phyloP scores from a whole-genome alignment of 352 stramenopile genomes.

The Pythium brachiatum region DNA sequence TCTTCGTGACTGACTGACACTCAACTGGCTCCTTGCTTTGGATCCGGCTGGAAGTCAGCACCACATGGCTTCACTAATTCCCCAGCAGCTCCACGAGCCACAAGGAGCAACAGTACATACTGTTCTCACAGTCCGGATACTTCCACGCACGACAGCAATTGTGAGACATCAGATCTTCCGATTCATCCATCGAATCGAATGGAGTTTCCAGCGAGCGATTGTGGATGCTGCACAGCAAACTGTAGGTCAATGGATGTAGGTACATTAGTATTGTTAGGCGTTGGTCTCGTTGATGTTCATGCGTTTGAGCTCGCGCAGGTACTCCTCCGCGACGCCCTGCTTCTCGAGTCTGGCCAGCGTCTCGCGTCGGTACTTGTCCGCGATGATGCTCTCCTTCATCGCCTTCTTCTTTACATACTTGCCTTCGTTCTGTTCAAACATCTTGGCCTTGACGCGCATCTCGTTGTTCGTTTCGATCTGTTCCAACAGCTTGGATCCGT shows the following conservation, averaged over 20 bases:
- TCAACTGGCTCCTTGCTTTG: not conserved
- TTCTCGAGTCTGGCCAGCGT: slow-evolving; percentile 62
- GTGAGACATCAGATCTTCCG: not conserved
- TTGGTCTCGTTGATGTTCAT: slow-evolving; percentile 71
- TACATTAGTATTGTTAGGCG: slow-evolving; percentile 24
- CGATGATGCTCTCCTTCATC: slow-evolving; percentile 70
- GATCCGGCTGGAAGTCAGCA: not conserved
- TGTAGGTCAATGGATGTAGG: slow-evolving; percentile 20
- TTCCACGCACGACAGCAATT: not conserved
- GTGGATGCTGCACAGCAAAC: not conserved
- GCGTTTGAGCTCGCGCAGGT: slow-evolving; percentile 58
- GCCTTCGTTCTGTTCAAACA: slow-evolving; percentile 66
- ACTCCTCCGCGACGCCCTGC: slow-evolving; percentile 62
- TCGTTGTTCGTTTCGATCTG: slow-evolving; percentile 65
- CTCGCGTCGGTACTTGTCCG: slow-evolving; percentile 67
- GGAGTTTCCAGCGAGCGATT: not conserved
- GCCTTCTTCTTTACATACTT: slow-evolving; percentile 73
- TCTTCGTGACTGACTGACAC: not conserved
- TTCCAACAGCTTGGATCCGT: slow-evolving; percentile 37
- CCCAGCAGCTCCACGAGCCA: not conserved
- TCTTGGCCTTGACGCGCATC: slow-evolving; percentile 49
- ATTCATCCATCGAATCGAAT: not conserved
- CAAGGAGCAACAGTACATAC: not conserved
- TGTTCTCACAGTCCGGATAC: no score
- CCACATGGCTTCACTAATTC: not conserved